phyloP scores from a whole-genome alignment of 2,329 filamentous ascomycete genomes.

The Tolypocladium ovalisporum region DNA sequence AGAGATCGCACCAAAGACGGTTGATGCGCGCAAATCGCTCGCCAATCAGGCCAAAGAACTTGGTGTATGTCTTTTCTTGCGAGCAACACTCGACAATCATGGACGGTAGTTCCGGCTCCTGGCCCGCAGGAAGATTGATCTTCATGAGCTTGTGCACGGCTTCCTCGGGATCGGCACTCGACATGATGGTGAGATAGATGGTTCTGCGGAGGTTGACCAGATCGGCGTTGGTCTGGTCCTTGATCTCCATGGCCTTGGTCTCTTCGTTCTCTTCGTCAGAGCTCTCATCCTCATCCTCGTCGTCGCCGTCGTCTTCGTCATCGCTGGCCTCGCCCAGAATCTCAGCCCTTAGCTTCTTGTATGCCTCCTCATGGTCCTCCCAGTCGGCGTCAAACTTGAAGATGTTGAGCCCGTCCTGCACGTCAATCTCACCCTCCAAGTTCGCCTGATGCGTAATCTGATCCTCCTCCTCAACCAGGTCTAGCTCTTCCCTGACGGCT shows the following conservation, averaged over 20 bases:
- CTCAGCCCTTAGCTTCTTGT: slow-evolving; percentile 82
- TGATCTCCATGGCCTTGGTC: slow-evolving; percentile 83
- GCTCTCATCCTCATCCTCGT: slow-evolving; percentile 53
- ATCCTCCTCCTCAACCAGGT: slow-evolving; percentile 94
- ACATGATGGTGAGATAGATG: slow-evolving; percentile 97
- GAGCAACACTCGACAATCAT: slow-evolving; percentile 98
- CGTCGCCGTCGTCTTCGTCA: slow-evolving; percentile 52
- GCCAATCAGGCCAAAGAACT: slow-evolving; percentile 90
- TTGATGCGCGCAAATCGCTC: slow-evolving; percentile 96
- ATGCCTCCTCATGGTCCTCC: slow-evolving; percentile 83
- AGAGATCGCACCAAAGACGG: slow-evolving; percentile 84
- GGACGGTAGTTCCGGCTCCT: slow-evolving; percentile 82
- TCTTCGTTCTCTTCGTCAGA: slow-evolving; percentile 66
- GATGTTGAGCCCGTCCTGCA: slow-evolving; percentile 81
- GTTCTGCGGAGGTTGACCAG: slow-evolving; percentile 86
- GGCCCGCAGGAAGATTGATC: slow-evolving; percentile 74
- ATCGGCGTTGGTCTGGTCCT: slow-evolving; percentile 94
- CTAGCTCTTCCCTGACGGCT: slow-evolving; percentile 81
- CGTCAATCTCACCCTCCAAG: slow-evolving; percentile 73
- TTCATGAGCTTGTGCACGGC: slow-evolving; percentile 95
- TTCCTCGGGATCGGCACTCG: slow-evolving; percentile 91
- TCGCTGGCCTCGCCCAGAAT: slow-evolving; percentile 91
- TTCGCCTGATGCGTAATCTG: slow-evolving; percentile 86
- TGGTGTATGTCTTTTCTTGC: slow-evolving; percentile 93
- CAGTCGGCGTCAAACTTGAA: slow-evolving; percentile 91